phyloP scores from a whole-genome alignment of 495 filamentous ascomycete species.

The Penicillium riverlandense region DNA sequence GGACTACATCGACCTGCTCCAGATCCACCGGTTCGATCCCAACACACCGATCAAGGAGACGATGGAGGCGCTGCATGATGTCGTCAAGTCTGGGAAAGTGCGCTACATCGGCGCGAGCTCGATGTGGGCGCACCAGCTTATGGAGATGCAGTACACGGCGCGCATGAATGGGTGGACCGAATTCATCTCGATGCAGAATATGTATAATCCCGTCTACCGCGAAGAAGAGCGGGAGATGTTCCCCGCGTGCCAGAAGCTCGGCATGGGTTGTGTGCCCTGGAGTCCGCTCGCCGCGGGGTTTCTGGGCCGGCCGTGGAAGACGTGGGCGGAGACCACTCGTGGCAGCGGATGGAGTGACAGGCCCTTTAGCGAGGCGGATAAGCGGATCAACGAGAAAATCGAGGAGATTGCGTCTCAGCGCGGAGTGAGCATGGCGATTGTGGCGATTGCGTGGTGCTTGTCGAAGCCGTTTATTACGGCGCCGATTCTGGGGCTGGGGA shows the following conservation, averaged over 20 bases:
- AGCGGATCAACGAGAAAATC: slow-evolving; percentile 47
- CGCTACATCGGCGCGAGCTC: slow-evolving; percentile 64
- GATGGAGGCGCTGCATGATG: slow-evolving; percentile 65
- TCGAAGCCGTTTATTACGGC: slow-evolving; percentile 40
- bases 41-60: slow-evolving; percentile 58
- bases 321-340: slow-evolving; percentile 8
- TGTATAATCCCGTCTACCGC: slow-evolving; percentile 64
- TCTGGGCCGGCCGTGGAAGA: slow-evolving; percentile 27
- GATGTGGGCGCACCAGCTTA: slow-evolving; percentile 65
- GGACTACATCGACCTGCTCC: slow-evolving; percentile 64
- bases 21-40: slow-evolving; percentile 58
- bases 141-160: slow-evolving; percentile 55
- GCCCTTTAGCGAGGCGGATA: slow-evolving; percentile 21
- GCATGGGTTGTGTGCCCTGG: slow-evolving; percentile 56
- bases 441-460: slow-evolving; percentile 59
- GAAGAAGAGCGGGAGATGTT: slow-evolving; percentile 79
- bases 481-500: slow-evolving; percentile 59
- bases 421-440: slow-evolving; percentile 51
- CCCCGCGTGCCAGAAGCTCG: slow-evolving; percentile 56
- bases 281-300: slow-evolving; percentile 40
- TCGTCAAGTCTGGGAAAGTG: slow-evolving; percentile 57
- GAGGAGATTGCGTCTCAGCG: slow-evolving; percentile 54
- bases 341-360: slow-evolving; percentile 5
- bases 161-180: slow-evolving; percentile 63
- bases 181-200: slow-evolving; percentile 72